Evolutionary conservation across 257 asterid genomes (phyloP).

Genomic region (Solanum etuberosum): DNA sequence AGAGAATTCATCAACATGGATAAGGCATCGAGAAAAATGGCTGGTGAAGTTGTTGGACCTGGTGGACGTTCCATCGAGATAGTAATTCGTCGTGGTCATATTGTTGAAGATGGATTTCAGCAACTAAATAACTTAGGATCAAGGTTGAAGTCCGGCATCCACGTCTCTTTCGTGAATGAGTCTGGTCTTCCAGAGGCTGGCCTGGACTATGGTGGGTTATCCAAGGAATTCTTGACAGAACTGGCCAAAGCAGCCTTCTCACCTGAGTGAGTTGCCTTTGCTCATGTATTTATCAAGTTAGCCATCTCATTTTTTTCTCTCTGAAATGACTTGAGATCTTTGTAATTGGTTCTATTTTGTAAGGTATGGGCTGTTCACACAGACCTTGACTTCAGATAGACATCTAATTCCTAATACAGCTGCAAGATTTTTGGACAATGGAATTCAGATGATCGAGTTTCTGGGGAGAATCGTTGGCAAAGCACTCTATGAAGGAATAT

Average conservation of each 20-base stretch:
- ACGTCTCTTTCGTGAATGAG: slow-evolving; percentile 84
- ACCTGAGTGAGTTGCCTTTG: slow-evolving; percentile 53
- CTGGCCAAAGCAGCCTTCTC: slow-evolving; percentile 79
- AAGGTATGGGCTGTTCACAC: slow-evolving; percentile 89
- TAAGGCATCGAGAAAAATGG: slow-evolving; percentile 72
- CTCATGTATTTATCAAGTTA: background rate
- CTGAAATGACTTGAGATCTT: slow-evolving; percentile 7
- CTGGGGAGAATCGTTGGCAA: slow-evolving; percentile 90
- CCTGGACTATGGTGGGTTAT: slow-evolving; percentile 94
- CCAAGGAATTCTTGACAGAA: slow-evolving; percentile 93
- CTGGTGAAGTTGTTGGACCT: slow-evolving; percentile 68
- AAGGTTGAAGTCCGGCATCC: slow-evolving; percentile 68
- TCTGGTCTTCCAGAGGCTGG: slow-evolving; percentile 99
- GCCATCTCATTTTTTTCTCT: background rate
- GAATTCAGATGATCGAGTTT: slow-evolving; percentile 84
- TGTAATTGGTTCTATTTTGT: slow-evolving; percentile 4
- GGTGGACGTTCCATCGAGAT: slow-evolving; percentile 71
- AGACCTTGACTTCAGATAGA: slow-evolving; percentile 78
- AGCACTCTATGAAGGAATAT: slow-evolving; percentile 92
- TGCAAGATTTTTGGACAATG: slow-evolving; percentile 81
- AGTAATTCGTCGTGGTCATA: slow-evolving; percentile 72
- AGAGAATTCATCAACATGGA: slow-evolving; percentile 90
- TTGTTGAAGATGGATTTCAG: slow-evolving; percentile 87
- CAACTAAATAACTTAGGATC: slow-evolving; percentile 82
- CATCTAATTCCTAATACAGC: slow-evolving; percentile 70